Evolutionary conservation across 768 basidiomycete genomes (phyloP).

Genomic region (Auricularia cornea): DNA sequence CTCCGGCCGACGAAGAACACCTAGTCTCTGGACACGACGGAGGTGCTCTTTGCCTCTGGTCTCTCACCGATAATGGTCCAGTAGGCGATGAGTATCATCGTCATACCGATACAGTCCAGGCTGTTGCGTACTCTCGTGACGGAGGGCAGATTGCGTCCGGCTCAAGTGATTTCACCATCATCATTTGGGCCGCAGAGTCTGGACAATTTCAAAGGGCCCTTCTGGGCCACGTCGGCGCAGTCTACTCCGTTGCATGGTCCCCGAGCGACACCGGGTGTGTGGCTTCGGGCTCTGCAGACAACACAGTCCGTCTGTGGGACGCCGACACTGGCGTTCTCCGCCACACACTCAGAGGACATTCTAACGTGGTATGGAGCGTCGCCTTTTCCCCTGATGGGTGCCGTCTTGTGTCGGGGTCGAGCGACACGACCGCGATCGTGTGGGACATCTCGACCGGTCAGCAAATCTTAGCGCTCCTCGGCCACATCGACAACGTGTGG

Average conservation of each 20-base stretch:
- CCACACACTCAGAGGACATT: conserved; percentile 8
- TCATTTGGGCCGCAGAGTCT: neutral
- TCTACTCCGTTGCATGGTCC: too few relatives aligned
- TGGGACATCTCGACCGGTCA: conserved; percentile 24
- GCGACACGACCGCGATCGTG: conserved; percentile 7
- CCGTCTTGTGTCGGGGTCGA: conserved; percentile 6
- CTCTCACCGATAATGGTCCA: too few relatives aligned
- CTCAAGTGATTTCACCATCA: too few relatives aligned
- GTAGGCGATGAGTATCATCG: too few relatives aligned
- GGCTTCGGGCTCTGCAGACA: conserved; percentile 34
- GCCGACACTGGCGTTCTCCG: conserved; percentile 22
- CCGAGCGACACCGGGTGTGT: conserved; percentile 30
- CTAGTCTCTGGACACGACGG: too few relatives aligned
- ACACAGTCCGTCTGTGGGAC: conserved; percentile 34
- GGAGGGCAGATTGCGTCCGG: too few relatives aligned
- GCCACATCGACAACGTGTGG: conserved; percentile 14
- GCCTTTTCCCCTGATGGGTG: conserved; percentile 10
- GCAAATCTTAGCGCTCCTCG: neutral
- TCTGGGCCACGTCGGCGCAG: neutral
- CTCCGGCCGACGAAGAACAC: too few relatives aligned
- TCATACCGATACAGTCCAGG: too few relatives aligned
- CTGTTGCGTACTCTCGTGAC: neutral
- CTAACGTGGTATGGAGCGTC: conserved; percentile 14
- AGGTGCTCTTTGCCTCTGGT: too few relatives aligned
- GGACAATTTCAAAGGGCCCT: neutral